phyloP scores from a whole-genome alignment of 1,284 basidiomycete species.

The Phellinidium pouzarii region DNA sequence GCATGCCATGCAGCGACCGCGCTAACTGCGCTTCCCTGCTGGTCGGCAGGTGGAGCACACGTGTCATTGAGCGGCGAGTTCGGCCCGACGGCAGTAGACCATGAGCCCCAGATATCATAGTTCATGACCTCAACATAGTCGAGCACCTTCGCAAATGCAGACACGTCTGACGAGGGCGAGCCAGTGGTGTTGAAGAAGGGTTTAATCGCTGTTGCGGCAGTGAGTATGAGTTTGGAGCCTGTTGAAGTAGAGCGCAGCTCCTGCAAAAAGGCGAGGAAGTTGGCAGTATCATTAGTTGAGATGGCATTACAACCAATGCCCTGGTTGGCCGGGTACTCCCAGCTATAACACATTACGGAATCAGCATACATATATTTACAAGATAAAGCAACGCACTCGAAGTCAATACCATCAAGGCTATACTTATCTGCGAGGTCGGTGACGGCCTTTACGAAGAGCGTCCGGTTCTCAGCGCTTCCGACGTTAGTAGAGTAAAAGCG shows the following conservation, averaged over 20 bases:
- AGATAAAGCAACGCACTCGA: conserved; percentile 51
- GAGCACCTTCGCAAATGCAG: conserved; percentile 61
- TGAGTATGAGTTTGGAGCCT: conserved; percentile 57
- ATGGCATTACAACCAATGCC: conserved; percentile 73
- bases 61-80: conserved; percentile 78
- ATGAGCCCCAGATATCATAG: conserved; percentile 73
- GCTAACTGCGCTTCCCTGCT: conserved; percentile 68
- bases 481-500: conserved; percentile 72
- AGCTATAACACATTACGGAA: conserved; percentile 42
- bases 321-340: conserved; percentile 75
- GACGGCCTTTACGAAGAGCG: conserved; percentile 63
- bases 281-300: conserved; percentile 58
- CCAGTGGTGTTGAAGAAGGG: conserved; percentile 63
- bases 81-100: conserved; percentile 54
- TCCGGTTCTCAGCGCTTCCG: conserved; percentile 51
- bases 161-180: conserved; percentile 55
- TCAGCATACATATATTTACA: neutral
- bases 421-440: conserved; percentile 55
- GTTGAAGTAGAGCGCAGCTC: conserved; percentile 58
- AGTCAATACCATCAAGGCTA: conserved; percentile 76
- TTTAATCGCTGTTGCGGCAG: conserved; percentile 62
- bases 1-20: conserved; percentile 68
- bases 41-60: conserved; percentile 55
- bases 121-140: conserved; percentile 87
- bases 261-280: conserved; percentile 70